Base-by-base conservation (phyloP, 192 early-diverging fungal genomes). In the Coemansia sp. region DNA sequence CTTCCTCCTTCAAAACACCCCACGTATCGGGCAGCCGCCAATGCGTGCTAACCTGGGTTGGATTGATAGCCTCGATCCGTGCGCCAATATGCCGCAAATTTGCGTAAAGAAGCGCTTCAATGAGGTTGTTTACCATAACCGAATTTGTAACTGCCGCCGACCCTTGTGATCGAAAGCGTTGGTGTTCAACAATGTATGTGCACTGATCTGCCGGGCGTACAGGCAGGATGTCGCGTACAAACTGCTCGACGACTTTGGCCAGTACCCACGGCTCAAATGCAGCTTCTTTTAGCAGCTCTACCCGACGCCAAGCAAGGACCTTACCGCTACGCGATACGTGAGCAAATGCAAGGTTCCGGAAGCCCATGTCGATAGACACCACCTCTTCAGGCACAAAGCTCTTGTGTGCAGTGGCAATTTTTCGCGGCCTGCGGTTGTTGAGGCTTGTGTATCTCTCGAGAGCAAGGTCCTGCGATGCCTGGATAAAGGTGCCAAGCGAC, bases 311-410 rank as follows among this genome's bases (percentile, higher is more conserved):
- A 5, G 58, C 76, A 15, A 76, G 49, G 9, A 79, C 67, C 48
- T 59, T 52, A n/a, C 73, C 72, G 5, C 49, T 39, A 6, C 54
- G 37, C 14, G 76, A 57, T n/a, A 83, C 57, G 12, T 79, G 76
- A 2, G 65, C 71, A 60, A 79, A 83, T 2, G 82, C 82, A 35
- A 83, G 53, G 56, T 83, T 79, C 2, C 70, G 70, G 54, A 73
- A 79, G 5, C 82, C 82, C 65, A 83, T 83, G 59, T 83, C 82
- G 5, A 83, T 79, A 2, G 82, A 83, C 12, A 83, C 73, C 22
- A 83, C 64, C 38, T 82, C 70, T 5, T 66, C 27, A 8, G 79
- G 75, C 2, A 82, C 56, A 53, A 69, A 62, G 3, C 52, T 32
- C 29, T 25, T 32, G 29, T 81, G 66, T 2, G 61, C 52, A 37